Percentiles rank a stretch among this genome's conserved stretches.
Evolutionary conservation across 1,284 basidiomycete species (phyloP).

Genomic region (Schizopora paradoxa): DNA sequence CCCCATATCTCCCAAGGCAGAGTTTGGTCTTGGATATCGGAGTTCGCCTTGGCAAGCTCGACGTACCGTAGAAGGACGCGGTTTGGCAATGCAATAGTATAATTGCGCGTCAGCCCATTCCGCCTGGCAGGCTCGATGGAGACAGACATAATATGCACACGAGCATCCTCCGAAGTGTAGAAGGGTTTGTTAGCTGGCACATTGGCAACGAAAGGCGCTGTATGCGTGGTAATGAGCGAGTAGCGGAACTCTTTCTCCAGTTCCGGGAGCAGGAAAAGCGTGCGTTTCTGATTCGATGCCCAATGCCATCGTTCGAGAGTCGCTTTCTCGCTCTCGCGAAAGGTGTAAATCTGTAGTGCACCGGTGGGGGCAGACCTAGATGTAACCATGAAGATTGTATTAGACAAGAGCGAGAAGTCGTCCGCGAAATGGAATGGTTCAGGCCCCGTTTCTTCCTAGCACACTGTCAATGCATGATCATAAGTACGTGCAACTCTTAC

Average conservation of each 20-base stretch:
- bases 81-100: conserved; percentile 10
- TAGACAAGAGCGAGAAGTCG: conserved; percentile 45
- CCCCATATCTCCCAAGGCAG: conserved; percentile 46
- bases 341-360: conserved; percentile 37
- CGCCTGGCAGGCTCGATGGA: conserved; percentile 4
- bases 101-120: conserved; percentile 10
- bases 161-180: conserved; percentile 31
- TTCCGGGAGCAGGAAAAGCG: conserved; percentile 9
- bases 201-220: conserved; percentile 34
- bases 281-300: not conserved
- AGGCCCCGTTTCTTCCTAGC: no score
- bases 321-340: conserved; percentile 15
- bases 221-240: conserved; percentile 10
- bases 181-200: conserved; percentile 32
- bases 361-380: conserved; percentile 27
- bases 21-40: not conserved
- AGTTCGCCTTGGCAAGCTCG: not conserved
- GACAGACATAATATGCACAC: conserved; percentile 41
- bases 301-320: conserved; percentile 18
- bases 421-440: conserved; percentile 23
- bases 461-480: no score
- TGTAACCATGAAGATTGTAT: conserved; percentile 41
- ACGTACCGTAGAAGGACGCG: conserved; percentile 9
- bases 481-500: conserved; percentile 19
- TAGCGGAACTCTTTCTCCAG: conserved; percentile 12